Base-by-base conservation (phyloP, 345 rosid species). In the Reutealis trisperma region DNA sequence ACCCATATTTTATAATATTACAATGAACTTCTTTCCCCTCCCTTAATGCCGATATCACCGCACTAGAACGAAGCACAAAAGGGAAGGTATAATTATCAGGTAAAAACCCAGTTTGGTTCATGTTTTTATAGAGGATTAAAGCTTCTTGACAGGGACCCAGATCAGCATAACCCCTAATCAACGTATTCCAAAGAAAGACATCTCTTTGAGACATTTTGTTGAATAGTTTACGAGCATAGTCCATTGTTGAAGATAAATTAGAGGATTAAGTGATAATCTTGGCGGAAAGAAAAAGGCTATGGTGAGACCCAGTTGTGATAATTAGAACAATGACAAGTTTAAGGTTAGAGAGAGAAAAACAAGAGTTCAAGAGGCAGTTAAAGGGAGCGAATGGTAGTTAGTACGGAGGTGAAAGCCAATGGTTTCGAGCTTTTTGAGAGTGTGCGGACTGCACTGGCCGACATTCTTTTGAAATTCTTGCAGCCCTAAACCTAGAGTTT, bases 1-100 rank as follows among this genome's bases (percentile, higher is more conserved):
- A 70, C 60, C 61, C 73, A 13, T 49, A 24, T 70, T 70, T 70
- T 0, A 52, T 52, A 51, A 70, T 4, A 70, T 52, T 52, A 70
- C 73, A 51, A 37, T 70, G 61, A 22, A 70, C 73, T 70, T 70
- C 44, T 52, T 34, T 70, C 61, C 73, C 73, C 44, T 70, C 60
- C 73, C 34, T 51, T 2, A 27, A 70, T 0, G 44, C 73, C 10
- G 41, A 70, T 16, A 70, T 51, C 73, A 52, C 73, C 4, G 24
- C 60, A 32, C 61, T 52, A 32, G 61, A 70, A 27, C 61, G 61
- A 70, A 51, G 22, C 60, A 70, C 73, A 30, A 15, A 16, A 25
- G 73, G 61, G 45, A 52, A 52, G 15, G 73, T 70, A 70, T 52
- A 52, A 14, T 70, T 34, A 51, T 70, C 73, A 2, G 73, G 73